Base-by-base conservation (phyloP, 2,329 filamentous ascomycete genomes). In the Emergomyces orientalis region DNA sequence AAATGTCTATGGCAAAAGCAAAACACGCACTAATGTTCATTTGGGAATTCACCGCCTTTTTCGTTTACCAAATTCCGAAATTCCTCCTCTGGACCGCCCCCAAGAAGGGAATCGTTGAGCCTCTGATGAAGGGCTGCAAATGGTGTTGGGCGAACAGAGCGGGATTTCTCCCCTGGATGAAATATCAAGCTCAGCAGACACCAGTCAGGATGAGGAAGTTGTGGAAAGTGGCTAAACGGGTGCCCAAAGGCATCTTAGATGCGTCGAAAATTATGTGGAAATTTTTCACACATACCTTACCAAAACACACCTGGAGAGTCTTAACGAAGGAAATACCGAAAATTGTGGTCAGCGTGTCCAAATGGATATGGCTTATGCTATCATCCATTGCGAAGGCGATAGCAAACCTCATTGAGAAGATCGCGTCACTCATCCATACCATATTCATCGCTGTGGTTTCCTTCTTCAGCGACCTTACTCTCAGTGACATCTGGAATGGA, bases 401-500 rank as follows among this genome's bases (percentile, higher is more conserved):
- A n/a, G 13, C 30, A 4, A 30, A 4, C 11, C n/a, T 60, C 27
- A 37, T 51, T 19, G 19, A 54, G n/a, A 60, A 17, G 25, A 22
- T 60, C 14, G 34, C 34, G 7, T 60, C 59, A 4, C 45, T 60
- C 27, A 9, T 52, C 11, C 59, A 60, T 52, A 60, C 59, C 25
- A 47, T 30, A 22, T 17, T 60, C 45, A 37, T 19, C 25, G 59
- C 59, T 27, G 30, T 60, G n/a, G 49, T 51, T n/a, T 39, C 59
- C 30, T 60, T 60, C 45, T 60, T 60, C 59, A 47, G 32, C 22
- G n/a, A 19, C 25, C 45, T 60, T 37, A 60, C 45, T 8, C 47
- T 60, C 25, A 60, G 2, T 19, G 59, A 60, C 30, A 52, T 60
- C 6, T 60, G 59, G 59, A 60, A 60, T 34, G 59, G 59, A 25